These are phyloP conservation scores for Acidiella bohemica DNA, from an alignment of 495 filamentous ascomycete genomes.

Conservation along the genomic window DNA sequence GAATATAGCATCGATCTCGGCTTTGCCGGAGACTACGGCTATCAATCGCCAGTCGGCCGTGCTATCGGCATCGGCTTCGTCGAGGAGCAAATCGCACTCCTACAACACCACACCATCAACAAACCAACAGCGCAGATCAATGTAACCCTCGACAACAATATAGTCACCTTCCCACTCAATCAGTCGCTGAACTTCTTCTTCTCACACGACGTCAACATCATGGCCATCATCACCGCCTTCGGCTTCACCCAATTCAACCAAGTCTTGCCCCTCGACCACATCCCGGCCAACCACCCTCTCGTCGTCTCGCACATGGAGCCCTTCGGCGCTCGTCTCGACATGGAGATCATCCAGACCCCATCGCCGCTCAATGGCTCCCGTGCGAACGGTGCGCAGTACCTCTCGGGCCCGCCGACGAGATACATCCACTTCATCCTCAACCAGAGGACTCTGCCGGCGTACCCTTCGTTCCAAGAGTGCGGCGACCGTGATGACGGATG, in stretches of 20 bases:
- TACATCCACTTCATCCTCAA: conserved; percentile 56
- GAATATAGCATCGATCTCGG: conserved; percentile 44
- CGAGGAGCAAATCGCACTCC: conserved; percentile 46
- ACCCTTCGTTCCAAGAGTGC: conserved; percentile 43
- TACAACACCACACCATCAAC: conserved; percentile 40
- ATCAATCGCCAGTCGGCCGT: conserved; percentile 46
- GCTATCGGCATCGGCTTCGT: conserved; percentile 53
- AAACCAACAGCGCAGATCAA: conserved; percentile 45
- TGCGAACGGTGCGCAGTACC: conserved; percentile 21
- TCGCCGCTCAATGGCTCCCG: conserved; percentile 36
- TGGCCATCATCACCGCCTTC: conserved; percentile 35
- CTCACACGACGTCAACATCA: conserved; percentile 29
- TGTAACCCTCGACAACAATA: conserved; percentile 36
- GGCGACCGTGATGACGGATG: conserved; percentile 47
- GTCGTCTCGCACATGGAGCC: conserved; percentile 44
- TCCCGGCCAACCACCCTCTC: conserved; percentile 31
- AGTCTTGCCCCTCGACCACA: conserved; percentile 31
- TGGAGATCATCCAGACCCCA: conserved; percentile 48
- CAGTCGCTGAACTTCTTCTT: conserved; percentile 36
- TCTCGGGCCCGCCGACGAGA: conserved; percentile 31
- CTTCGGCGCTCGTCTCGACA: conserved; percentile 48
- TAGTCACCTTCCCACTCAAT: conserved; percentile 35
- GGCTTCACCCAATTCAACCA: conserved; percentile 41
- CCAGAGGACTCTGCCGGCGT: conserved; percentile 47
- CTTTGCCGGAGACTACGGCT: conserved; percentile 42